Conservation (phyloP, 257 asterid genomes). For the Rehmannia glutinosa region DNA sequence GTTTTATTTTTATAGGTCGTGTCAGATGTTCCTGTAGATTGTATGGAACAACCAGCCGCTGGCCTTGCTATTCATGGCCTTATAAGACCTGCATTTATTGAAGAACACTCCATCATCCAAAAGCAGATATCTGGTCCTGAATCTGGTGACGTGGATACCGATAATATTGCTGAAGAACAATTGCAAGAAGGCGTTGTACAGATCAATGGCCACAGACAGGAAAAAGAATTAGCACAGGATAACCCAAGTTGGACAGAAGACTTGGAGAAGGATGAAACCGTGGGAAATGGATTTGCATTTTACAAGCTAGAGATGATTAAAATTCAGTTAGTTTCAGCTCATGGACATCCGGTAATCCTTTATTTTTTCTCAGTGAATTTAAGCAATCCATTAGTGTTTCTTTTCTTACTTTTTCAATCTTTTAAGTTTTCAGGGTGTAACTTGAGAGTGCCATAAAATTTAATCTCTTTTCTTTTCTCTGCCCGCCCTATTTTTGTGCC, state of each 20-base stretch:
- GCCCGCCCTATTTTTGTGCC: no score
- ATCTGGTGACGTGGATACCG: conserved; percentile 28
- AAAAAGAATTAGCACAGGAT: conserved; percentile 46
- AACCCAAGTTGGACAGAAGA: conserved; percentile 55
- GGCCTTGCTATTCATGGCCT: conserved; percentile 93
- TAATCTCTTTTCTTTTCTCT: no score
- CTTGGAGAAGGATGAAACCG: conserved; percentile 63
- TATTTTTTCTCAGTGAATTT: no score
- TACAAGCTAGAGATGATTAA: conserved; percentile 89
- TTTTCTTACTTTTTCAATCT: not conserved
- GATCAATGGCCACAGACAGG: conserved; percentile 65
- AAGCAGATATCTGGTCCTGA: conserved; percentile 59
- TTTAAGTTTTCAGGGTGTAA: not conserved
- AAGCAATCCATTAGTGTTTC: not conserved
- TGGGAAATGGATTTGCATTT: conserved; percentile 82
- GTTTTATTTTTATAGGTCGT: conserved; percentile 49
- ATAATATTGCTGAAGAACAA: conserved; percentile 34
- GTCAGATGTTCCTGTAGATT: conserved; percentile 80
- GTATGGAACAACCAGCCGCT: conserved; percentile 90
- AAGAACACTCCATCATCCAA: conserved; percentile 76
- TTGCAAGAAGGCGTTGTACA: conserved; percentile 38
- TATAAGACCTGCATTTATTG: conserved; percentile 85
- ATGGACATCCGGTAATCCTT: conserved; percentile 58
- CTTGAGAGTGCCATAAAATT: no score
- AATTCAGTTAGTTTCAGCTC: conserved; percentile 72